These are phyloP conservation scores for Skeletonema tropicum DNA, from an alignment of 108 stramenopile genomes.

Conservation along the genomic window DNA sequence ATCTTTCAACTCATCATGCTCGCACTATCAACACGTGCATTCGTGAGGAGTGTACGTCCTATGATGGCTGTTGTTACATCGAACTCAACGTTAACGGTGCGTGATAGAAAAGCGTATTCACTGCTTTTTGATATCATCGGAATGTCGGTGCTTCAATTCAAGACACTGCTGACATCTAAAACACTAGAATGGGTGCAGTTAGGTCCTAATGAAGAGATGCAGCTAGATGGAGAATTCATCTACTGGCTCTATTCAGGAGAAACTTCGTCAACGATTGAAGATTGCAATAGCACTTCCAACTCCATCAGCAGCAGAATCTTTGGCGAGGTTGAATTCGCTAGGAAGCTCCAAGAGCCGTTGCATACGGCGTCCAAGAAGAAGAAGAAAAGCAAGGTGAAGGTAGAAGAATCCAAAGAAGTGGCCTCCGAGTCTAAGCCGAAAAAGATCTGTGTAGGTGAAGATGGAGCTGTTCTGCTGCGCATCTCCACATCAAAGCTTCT, in stretches of 20 bases:
- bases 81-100: constrained; percentile 19
- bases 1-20: constrained; percentile 44
- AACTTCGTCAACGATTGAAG: neutral
- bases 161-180: constrained; percentile 35
- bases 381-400: constrained; percentile 15
- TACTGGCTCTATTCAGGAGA: constrained; percentile 48
- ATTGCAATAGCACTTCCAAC: neutral
- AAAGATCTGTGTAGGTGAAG: constrained; percentile 16
- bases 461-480: constrained; percentile 41
- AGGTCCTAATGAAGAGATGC: constrained; percentile 15
- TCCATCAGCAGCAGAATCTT: constrained; percentile 37
- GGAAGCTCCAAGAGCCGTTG: constrained; percentile 28
- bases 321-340: constrained; percentile 44
- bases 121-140: constrained; percentile 33
- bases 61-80: constrained; percentile 20
- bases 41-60: constrained; percentile 32
- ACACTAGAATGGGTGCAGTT: constrained; percentile 41
- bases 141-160: constrained; percentile 46
- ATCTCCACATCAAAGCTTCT: constrained; percentile 38
- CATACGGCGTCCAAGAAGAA: constrained; percentile 27
- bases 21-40: constrained; percentile 22
- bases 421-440: neutral
- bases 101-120: constrained; percentile 43
- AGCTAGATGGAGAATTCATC: constrained; percentile 36
- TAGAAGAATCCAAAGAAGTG: neutral